Conservation (phyloP, 352 stramenopile species). For the Peronosclerospora sorghi region DNA sequence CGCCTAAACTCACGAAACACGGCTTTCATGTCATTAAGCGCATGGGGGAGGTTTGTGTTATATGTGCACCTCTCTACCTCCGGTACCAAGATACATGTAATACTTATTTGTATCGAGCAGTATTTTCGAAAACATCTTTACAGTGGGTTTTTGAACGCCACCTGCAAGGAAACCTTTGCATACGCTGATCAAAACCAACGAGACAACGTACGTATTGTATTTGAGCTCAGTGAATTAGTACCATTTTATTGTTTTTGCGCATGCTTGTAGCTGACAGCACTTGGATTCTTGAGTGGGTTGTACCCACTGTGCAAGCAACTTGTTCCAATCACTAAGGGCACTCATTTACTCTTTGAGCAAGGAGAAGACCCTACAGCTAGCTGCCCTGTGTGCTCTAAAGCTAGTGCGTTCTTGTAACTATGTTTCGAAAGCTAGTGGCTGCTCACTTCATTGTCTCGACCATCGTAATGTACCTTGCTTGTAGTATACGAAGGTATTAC, state of each 20-base stretch:
- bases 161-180: slow-evolving; percentile 45
- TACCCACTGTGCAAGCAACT: slow-evolving; percentile 44
- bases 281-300: slow-evolving; percentile 46
- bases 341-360: slow-evolving; percentile 60
- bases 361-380: slow-evolving; percentile 52
- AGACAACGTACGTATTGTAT: slow-evolving; percentile 37
- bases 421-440: neutral
- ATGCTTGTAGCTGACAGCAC: slow-evolving; percentile 34
- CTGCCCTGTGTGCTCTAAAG: slow-evolving; percentile 54
- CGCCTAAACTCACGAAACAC: slow-evolving; percentile 73
- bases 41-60: slow-evolving; percentile 42
- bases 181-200: slow-evolving; percentile 68
- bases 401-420: slow-evolving; percentile 20
- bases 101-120: slow-evolving; percentile 17
- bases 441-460: neutral
- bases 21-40: slow-evolving; percentile 44
- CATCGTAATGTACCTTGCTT: neutral
- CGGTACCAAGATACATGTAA: slow-evolving; percentile 2
- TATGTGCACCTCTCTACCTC: neutral
- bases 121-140: slow-evolving; percentile 69
- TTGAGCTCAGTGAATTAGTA: neutral
- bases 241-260: neutral
- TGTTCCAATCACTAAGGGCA: slow-evolving; percentile 43
- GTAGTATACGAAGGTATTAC: slow-evolving; percentile 62
- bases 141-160: slow-evolving; percentile 38